Conservation (phyloP, 2,329 filamentous ascomycete species). For the Sporothrix brunneoviolacea region DNA sequence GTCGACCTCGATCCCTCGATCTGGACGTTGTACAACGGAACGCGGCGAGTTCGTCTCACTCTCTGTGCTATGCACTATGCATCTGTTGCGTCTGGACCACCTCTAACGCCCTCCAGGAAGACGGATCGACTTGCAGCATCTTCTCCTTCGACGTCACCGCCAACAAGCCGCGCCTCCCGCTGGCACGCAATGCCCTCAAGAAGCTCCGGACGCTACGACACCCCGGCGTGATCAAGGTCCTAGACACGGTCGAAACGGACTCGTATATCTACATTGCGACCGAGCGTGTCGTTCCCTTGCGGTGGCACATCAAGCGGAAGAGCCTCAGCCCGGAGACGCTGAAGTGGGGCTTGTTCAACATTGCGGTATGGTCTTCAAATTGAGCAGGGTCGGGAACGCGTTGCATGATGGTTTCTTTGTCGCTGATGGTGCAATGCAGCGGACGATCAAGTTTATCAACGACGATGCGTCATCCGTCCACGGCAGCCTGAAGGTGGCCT, state of each 20-base stretch:
- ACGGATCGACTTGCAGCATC: constrained; percentile 89
- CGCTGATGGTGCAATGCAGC: too few relatives aligned
- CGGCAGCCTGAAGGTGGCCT: constrained; percentile 75
- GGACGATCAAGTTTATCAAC: constrained; percentile 94
- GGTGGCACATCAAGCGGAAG: constrained; percentile 85
- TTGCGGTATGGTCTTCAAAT: constrained; percentile 53
- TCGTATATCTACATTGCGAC: constrained; percentile 94
- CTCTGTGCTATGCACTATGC: not conserved
- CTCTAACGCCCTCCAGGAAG: constrained; percentile 55
- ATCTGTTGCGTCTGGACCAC: not conserved
- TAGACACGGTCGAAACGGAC: constrained; percentile 96
- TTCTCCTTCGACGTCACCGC: constrained; percentile 87
- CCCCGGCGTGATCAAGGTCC: constrained; percentile 86
- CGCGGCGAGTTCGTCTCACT: constrained; percentile 61
- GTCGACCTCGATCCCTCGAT: constrained; percentile 90
- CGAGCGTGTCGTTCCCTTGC: constrained; percentile 77
- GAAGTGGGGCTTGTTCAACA: constrained; percentile 88
- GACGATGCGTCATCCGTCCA: constrained; percentile 88
- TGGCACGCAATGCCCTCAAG: constrained; percentile 89
- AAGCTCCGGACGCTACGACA: constrained; percentile 91
- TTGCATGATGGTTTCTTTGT: too few relatives aligned
- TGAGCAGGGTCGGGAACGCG: constrained; percentile 19
- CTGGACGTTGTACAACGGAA: constrained; percentile 94
- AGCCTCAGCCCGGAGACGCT: constrained; percentile 85
- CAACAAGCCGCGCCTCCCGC: constrained; percentile 72